These are phyloP conservation scores for Pythium grandisporangium DNA, from an alignment of 352 stramenopile genomes.

Conservation along the genomic window DNA sequence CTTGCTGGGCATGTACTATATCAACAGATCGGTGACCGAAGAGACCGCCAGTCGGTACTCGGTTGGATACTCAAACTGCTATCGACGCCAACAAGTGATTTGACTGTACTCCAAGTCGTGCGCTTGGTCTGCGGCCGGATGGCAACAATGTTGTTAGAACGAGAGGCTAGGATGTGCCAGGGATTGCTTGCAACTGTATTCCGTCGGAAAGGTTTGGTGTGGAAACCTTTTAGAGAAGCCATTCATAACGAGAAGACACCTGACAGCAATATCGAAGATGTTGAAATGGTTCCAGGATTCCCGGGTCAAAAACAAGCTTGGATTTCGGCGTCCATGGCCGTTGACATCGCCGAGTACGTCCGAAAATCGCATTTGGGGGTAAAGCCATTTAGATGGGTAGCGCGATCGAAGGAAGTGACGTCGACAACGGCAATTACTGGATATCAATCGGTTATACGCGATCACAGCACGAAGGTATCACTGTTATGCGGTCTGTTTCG, in stretches of 20 bases:
- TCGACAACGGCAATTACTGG: too few relatives aligned
- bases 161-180: neutral
- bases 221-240: neutral
- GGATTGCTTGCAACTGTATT: neutral
- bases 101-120: slow-evolving; percentile 57
- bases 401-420: slow-evolving; percentile 1
- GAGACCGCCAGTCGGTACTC: slow-evolving; percentile 49
- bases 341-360: slow-evolving; percentile 8
- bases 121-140: slow-evolving; percentile 22
- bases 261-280: too few relatives aligned
- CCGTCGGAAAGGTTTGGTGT: neutral
- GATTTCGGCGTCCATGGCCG: slow-evolving; percentile 5
- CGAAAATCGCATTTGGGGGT: slow-evolving; percentile 3
- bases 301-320: slow-evolving; percentile 7
- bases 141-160: neutral
- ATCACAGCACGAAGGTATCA: too few relatives aligned
- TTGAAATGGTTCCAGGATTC: slow-evolving; percentile 10
- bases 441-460: too few relatives aligned
- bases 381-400: slow-evolving; percentile 6
- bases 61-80: slow-evolving; percentile 64
- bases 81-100: slow-evolving; percentile 41
- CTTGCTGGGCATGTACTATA: slow-evolving; percentile 55
- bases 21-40: slow-evolving; percentile 33
- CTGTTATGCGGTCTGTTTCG: too few relatives aligned
- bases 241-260: neutral